Base-by-base conservation (phyloP, 805 yeast species). In the Wickerhamiella musiphila region DNA sequence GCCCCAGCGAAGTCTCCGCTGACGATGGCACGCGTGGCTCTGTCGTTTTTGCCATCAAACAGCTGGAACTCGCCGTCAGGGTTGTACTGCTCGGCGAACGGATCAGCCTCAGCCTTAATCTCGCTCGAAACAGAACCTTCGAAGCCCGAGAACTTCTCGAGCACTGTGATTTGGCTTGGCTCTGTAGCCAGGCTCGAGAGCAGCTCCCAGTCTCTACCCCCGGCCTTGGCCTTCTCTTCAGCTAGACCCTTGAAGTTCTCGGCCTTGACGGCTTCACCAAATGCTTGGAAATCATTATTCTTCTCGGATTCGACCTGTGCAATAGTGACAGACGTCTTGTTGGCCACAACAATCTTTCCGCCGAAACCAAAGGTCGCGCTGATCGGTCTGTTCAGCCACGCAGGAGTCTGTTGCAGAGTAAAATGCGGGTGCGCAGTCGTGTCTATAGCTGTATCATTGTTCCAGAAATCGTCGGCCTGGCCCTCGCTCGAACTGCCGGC, bases 321-420 rank as follows among this genome's bases (percentile, higher is more conserved):
- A 7, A 62, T 57, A 32, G 55, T 60, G 7, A 58, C 56, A 23
- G 52, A 46, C 19, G 75, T n/a, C n/a, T 21, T 12, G 16, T 17
- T 9, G 9, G 41, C 70, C 9, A 62, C 53, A 4, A 77, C 84
- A 25, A 90, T 52, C 56, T 81, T 82, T 33, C 94, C 93, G 38
- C 98, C 98, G 57, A 83, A 86, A 0, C 93, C 96, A 64, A 92
- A 90, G 2, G 71, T 60, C 10, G 76, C 94, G 30, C 75, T 63
- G 4, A 68, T 63, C 9, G 82, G 82, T 42, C 76, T 65, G 39
- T 69, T 68, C 38, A 81, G 66, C 98, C 98, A 90, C 37, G 61
- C 54, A 31, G 99, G 98, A 14, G 95, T 90, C 56, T 83, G 93
- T 40, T 66, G 61, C 19, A 69, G 62, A 25, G 66, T 66, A 44